phyloP scores from a whole-genome alignment of 1,139 yeast genomes.

The Keqinozyma sinolaborantium region DNA sequence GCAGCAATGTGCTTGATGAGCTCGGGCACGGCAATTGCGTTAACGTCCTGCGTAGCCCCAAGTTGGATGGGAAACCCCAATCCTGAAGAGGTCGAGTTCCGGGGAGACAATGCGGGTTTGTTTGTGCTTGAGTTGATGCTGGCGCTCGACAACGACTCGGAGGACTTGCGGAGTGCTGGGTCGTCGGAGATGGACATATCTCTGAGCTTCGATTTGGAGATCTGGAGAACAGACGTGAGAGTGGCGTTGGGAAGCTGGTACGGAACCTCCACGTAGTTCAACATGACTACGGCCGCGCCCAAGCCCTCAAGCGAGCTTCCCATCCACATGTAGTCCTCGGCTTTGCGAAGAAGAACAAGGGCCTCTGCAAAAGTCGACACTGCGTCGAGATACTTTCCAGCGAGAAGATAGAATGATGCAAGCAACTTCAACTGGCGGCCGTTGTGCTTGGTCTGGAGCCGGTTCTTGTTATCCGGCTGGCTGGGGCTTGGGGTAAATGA shows the following conservation, averaged over 20 bases:
- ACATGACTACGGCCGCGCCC: slow-evolving; percentile 60
- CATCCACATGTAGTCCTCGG: slow-evolving; percentile 82
- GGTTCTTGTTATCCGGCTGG: slow-evolving; percentile 21
- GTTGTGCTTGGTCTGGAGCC: slow-evolving; percentile 29
- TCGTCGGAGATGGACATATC: slow-evolving; percentile 13
- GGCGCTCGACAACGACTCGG: slow-evolving; percentile 12
- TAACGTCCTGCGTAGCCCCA: slow-evolving; percentile 20
- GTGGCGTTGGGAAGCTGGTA: slow-evolving; percentile 53
- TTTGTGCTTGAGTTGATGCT: slow-evolving; percentile 2
- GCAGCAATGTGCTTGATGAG: slow-evolving; percentile 43
- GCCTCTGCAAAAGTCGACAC: slow-evolving; percentile 72
- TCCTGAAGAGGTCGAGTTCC: slow-evolving; percentile 26
- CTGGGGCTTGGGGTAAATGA: slow-evolving; percentile 17
- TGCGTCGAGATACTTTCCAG: slow-evolving; percentile 78
- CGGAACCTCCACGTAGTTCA: slow-evolving; percentile 56
- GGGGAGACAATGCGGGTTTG: slow-evolving; percentile 21
- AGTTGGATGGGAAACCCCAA: slow-evolving; percentile 14
- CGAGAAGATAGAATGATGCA: slow-evolving; percentile 73
- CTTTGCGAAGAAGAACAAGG: slow-evolving; percentile 50
- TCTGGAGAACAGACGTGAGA: slow-evolving; percentile 21
- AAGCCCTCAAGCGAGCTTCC: slow-evolving; percentile 84
- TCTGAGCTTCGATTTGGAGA: slow-evolving; percentile 20
- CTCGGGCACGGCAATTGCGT: slow-evolving; percentile 37
- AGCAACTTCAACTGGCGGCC: slow-evolving; percentile 77
- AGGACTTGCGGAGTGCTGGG: slow-evolving; percentile 16